Evolutionary conservation across 257 asterid species (phyloP), one percentile per base, ranked within the genome.

Genomic region (Przewalskia tangutica): DNA sequence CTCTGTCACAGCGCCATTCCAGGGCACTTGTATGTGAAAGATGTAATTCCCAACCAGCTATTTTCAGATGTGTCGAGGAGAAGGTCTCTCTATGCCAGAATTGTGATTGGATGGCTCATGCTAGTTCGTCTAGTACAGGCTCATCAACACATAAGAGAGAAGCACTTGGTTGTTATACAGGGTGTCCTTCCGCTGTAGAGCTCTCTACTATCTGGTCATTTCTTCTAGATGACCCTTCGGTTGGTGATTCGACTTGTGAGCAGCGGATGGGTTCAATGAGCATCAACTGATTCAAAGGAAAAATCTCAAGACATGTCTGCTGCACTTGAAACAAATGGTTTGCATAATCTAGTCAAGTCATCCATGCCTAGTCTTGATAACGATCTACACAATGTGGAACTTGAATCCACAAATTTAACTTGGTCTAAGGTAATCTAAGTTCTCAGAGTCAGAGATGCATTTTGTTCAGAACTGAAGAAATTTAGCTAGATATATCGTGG

Each of bases 171-270:
- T 91, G 93, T 88, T 95, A 91, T 87, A 84, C 94, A 32, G 98
- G 92, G 71, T 93, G 98, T 80, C 99, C 99, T 82, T 90, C 98
- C 6, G 91, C 94, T 17, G 87, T 91, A n/a, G 98, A 93, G 66
- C 93, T 93, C 82, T 90, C 97, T 9, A 80, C 86, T 44, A 92
- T 89, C 16, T 93, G 98, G 99, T 85, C 95, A 38, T 90, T 92
- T 86, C 86, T 90, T 63, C 81, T 86, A 6, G 92, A 91, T 56
- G 56, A 83, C 70, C 91, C 92, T 82, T 84, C 89, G 5, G 89
- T 78, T 46, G 89, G 82, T 79, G 88, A 86, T 84, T 85, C 93
- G 7, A 77, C 89, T 51, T 85, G 87, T 51, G 93, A 95, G 86
- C 88, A 86, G 85, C 92, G 90, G 83, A 89, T 88, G 84, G 85